Conservation (phyloP, 352 stramenopile genomes). For the Globisporangium emineosum region DNA sequence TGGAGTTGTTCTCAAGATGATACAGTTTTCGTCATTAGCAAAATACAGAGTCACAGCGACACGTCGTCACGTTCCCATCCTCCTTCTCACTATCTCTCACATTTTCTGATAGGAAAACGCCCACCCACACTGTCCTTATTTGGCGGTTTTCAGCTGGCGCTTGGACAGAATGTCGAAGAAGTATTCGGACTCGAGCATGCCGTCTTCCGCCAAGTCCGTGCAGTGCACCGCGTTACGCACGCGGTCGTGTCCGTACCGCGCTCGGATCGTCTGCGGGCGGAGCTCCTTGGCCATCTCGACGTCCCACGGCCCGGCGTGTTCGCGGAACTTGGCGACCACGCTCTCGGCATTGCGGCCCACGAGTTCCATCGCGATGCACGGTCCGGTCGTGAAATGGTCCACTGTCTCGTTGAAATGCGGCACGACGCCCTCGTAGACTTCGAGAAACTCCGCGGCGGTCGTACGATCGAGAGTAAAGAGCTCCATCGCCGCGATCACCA, state of each 20-base stretch:
- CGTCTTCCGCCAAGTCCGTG: conserved; percentile 91
- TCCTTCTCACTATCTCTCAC: not conserved
- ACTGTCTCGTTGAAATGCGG: conserved; percentile 89
- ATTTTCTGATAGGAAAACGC: not conserved
- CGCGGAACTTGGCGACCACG: conserved; percentile 71
- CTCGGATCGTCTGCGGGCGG: conserved; percentile 85
- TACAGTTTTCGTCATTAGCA: not conserved
- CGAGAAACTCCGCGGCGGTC: conserved; percentile 89
- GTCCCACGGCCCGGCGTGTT: conserved; percentile 88
- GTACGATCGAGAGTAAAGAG: conserved; percentile 86
- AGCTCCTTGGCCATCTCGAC: conserved; percentile 93
- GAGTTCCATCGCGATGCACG: conserved; percentile 90
- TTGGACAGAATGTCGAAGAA: conserved; percentile 93
- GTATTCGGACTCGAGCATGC: conserved; percentile 88
- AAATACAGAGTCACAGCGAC: not conserved
- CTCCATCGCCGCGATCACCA: conserved; percentile 86
- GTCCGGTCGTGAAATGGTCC: conserved; percentile 86
- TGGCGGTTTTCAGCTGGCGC: conserved; percentile 28
- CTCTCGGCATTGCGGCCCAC: conserved; percentile 49
- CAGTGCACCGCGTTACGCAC: conserved; percentile 92
- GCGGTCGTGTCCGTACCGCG: conserved; percentile 83
- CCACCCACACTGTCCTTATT: not conserved
- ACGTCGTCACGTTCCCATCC: not conserved
- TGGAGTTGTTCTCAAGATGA: not conserved
- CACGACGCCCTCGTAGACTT: conserved; percentile 91